Percentiles rank a stretch among this genome's conserved stretches.
phyloP scores from a whole-genome alignment of 2,329 filamentous ascomycete genomes.

The Sclerotinia borealis region DNA sequence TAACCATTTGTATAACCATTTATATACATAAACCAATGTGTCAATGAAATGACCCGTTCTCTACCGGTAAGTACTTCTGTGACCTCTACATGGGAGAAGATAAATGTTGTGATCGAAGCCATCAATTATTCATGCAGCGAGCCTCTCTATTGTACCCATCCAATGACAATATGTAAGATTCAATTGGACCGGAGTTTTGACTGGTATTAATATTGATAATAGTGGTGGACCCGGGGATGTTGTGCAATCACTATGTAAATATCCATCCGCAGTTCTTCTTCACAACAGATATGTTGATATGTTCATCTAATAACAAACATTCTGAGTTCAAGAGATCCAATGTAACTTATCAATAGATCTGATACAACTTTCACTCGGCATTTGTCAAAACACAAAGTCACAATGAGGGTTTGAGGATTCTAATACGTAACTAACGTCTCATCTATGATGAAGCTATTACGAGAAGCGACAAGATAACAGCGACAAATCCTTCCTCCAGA shows the following conservation, averaged over 20 bases:
- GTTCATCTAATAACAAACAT: background rate
- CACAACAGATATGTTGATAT: background rate
- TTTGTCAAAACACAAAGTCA: slow-evolving; percentile 1
- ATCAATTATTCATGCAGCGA: slow-evolving; percentile 1
- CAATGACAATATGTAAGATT: background rate
- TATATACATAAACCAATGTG: background rate
- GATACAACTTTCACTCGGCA: background rate
- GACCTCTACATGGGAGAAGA: background rate
- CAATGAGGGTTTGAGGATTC: background rate
- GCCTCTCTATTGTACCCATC: background rate
- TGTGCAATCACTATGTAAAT: background rate
- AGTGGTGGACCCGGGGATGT: background rate
- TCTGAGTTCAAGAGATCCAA: background rate
- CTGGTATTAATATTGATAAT: background rate
- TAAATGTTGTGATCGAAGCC: background rate
- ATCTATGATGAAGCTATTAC: slow-evolving; percentile 11
- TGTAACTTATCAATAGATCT: background rate
- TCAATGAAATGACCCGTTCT: background rate
- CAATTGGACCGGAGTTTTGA: background rate
- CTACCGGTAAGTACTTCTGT: no score
- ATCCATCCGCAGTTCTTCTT: background rate
- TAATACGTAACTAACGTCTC: background rate
- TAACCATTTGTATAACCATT: background rate
- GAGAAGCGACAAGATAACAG: slow-evolving; percentile 12
- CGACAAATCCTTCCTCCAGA: slow-evolving; percentile 2